Evolutionary conservation across 768 basidiomycete genomes (phyloP), one percentile per base, ranked within the genome.

Genomic region (Paxillus involutus): DNA sequence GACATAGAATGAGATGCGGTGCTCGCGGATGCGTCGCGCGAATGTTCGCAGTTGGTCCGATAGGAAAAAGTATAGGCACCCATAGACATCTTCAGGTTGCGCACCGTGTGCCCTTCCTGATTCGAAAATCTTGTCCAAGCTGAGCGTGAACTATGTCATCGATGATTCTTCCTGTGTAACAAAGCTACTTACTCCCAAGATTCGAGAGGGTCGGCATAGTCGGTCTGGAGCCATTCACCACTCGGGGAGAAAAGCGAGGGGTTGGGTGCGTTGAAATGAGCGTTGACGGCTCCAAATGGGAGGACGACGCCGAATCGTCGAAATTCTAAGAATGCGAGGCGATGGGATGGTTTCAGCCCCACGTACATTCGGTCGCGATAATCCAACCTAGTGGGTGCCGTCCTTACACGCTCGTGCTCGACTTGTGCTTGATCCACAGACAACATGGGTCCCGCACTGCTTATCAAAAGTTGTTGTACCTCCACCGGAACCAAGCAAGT

Each of bases 11-110:
- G 67, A 57, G 35, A 78, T 64, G 14, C 59, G 57, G 42, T 72
- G 68, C 19, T 59, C 65, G 14, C 66, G 67, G 32, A 80, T 57
- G 3, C 75, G 72, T 17, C 59, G 40, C 0, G 70, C 58, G 59
- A 81, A 78, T 0, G 59, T 59, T 16, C 62, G 62, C 12, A 81
- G 66, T 55, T 79, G 67, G 12, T 75, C 68, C 4, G 71, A 67
- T 26, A 81, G 51, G 55, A 72, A 73, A 51, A 80, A 80, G 60
- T 78, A 79, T 32, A 81, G 73, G 47, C 78, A 81, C 4, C 80
- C 80, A 51, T 75, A 78, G 32, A 80, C 68, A 59, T 81, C 80
- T 48, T 75, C 78, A 0, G 63, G 53, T 6, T 63, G 66, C 7
- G 73, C 71, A 2, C 78, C 77, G 21, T 75, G 66, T 1, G 65